Conservation (phyloP, 441 rosid genomes). For the Macaranga tanarius region DNA sequence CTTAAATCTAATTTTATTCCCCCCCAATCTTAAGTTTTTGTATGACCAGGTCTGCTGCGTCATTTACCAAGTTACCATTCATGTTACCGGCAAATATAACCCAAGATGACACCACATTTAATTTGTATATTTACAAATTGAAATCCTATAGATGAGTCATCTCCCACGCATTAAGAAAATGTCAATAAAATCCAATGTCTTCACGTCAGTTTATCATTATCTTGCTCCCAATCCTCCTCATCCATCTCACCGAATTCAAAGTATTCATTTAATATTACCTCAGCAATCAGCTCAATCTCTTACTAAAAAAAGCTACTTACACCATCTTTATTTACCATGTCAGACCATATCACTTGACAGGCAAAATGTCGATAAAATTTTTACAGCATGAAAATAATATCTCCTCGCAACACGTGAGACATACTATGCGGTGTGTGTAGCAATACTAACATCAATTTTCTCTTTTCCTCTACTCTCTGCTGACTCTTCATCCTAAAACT, state of each 20-base stretch:
- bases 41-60: not conserved
- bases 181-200: too few species aligned
- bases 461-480: not conserved
- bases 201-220: too few species aligned
- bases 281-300: not conserved
- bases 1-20: not conserved
- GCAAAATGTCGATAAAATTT: not conserved
- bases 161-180: not conserved
- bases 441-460: not conserved
- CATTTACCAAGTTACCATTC: not conserved
- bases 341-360: not conserved
- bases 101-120: not conserved
- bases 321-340: not conserved
- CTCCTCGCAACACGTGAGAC: not conserved
- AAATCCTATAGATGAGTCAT: not conserved
- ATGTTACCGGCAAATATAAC: not conserved
- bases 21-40: not conserved
- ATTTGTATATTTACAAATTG: not conserved
- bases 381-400: not conserved
- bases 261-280: not conserved
- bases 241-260: not conserved
- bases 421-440: not conserved
- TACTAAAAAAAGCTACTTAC: not conserved
- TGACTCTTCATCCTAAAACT: not conserved
- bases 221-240: not conserved